Evolutionary conservation across 2,329 filamentous ascomycete genomes (phyloP), one percentile per base, ranked within the genome.

Genomic region (Trichoderma hamatum): DNA sequence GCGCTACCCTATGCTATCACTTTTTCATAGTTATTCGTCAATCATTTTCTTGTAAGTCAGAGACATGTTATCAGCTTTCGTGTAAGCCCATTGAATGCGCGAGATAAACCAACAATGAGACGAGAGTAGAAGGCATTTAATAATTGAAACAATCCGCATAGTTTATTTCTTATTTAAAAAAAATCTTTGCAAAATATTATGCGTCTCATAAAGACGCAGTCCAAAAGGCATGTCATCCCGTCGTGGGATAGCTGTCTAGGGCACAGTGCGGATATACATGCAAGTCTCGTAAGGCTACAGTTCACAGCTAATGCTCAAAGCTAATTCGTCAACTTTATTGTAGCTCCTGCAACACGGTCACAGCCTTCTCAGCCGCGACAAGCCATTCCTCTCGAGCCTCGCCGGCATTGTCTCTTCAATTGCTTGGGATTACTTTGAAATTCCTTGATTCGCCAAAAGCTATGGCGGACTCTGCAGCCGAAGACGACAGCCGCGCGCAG

Each of bases 401-500:
- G 26, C 19, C 36, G 21, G 28, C 39, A 34, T 67, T 36, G 21
- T 21, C 14, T 28, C 55, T 54, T 21, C 28, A 32, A 58, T 43
- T 39, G 32, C n/a, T 43, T 21, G 46, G 21, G 10, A 49, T 19
- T n/a, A 14, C 3, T 28, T 2, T 16, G 9, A 11, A 28, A n/a
- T 16, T 24, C n/a, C 21, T 51, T 30, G 6, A 19, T 19, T 14
- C 24, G 24, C 21, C n/a, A 11, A 43, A n/a, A 36, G 14, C 60
- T 7, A 71, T 73, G 72, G 49, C 69, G 21, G 76, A 77, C 4
- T 54, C 74, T 14, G 63, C 72, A 16, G 55, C 72, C 39, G 78
- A 80, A 21, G 78, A 80, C 28, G 77, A 80, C 46, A 74, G 73
- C 65, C 75, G 75, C 71, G 76, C 77, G 34, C 78, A 81, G 73